Evolutionary conservation across 306 rosid species (phyloP).

Genomic region (Trifolium pratense): DNA sequence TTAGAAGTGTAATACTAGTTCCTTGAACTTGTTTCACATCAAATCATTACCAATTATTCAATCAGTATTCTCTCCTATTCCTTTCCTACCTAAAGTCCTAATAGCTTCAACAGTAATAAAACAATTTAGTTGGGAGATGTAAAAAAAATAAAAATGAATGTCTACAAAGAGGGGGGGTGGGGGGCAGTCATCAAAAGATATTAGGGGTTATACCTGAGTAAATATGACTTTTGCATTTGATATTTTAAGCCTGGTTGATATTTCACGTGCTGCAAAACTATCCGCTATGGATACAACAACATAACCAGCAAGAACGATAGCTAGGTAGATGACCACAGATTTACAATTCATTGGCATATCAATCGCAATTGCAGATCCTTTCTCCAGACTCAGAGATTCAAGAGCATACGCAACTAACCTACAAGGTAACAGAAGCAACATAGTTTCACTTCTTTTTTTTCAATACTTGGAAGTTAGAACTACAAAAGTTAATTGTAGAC

Average conservation of each 20-base stretch:
- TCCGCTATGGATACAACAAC: slow-evolving; percentile 95
- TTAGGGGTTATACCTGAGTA: slow-evolving; percentile 71
- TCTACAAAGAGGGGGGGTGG: no score
- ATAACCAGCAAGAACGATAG: slow-evolving; percentile 82
- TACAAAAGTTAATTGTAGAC: slow-evolving; percentile 9
- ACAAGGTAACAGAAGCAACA: slow-evolving; percentile 49
- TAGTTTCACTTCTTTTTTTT: slow-evolving; percentile 10
- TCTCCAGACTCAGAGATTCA: slow-evolving; percentile 67
- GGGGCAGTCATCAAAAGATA: slow-evolving; percentile 28
- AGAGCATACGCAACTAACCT: slow-evolving; percentile 91
- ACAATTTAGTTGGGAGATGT: not conserved
- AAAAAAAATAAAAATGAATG: not conserved
- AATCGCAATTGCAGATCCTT: slow-evolving; percentile 91
- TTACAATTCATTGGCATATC: slow-evolving; percentile 92
- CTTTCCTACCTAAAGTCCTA: not conserved
- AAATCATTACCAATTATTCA: slow-evolving; percentile 11
- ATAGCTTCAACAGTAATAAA: slow-evolving; percentile 13
- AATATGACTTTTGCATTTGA: slow-evolving; percentile 86
- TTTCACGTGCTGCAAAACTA: slow-evolving; percentile 92
- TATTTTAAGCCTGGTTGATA: slow-evolving; percentile 80
- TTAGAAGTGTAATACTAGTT: not conserved
- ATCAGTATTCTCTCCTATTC: slow-evolving; percentile 3
- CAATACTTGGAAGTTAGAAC: not conserved
- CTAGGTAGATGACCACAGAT: slow-evolving; percentile 87
- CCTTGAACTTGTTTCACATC: slow-evolving; percentile 6